A percentile compares a stretch with the other conserved stretches of the same genome.
phyloP scores from a whole-genome alignment of 805 yeast species.

The Metschnikowia cubensis region DNA sequence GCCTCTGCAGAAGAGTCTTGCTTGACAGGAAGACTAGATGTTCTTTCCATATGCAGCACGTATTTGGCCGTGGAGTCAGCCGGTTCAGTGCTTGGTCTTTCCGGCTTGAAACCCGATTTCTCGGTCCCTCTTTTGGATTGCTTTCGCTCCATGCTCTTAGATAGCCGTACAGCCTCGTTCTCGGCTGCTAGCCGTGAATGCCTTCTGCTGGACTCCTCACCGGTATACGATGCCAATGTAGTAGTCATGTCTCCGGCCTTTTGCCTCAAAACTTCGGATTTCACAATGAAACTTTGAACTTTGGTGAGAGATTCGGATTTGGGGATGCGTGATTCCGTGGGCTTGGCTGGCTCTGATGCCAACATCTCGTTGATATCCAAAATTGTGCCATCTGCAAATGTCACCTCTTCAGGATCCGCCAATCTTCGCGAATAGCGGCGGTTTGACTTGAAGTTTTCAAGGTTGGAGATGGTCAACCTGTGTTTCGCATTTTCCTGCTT shows the following conservation, averaged over 20 bases:
- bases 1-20: neutral
- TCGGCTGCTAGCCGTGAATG: neutral
- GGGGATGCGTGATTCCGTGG: constrained; percentile 7
- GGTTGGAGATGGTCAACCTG: constrained; percentile 13
- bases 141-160: neutral
- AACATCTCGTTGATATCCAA: constrained; percentile 19
- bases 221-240: constrained; percentile 9
- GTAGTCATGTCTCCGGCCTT: constrained; percentile 16
- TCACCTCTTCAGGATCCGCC: constrained; percentile 12
- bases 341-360: constrained; percentile 14
- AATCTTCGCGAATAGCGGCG: constrained; percentile 1
- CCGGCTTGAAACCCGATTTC: neutral
- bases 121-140: neutral
- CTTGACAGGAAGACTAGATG: neutral
- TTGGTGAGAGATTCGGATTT: constrained; percentile 29
- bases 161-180: neutral
- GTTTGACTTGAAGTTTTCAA: constrained; percentile 5
- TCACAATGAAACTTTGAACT: constrained; percentile 28
- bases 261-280: constrained; percentile 15
- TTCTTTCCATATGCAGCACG: neutral
- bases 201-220: constrained; percentile 3
- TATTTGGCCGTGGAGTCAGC: neutral
- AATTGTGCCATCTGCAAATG: constrained; percentile 16
- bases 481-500: constrained; percentile 14
- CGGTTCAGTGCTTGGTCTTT: neutral